These are phyloP conservation scores for Phytophthora hybrid DNA, from an alignment of 352 stramenopile genomes.

Conservation along the genomic window DNA sequence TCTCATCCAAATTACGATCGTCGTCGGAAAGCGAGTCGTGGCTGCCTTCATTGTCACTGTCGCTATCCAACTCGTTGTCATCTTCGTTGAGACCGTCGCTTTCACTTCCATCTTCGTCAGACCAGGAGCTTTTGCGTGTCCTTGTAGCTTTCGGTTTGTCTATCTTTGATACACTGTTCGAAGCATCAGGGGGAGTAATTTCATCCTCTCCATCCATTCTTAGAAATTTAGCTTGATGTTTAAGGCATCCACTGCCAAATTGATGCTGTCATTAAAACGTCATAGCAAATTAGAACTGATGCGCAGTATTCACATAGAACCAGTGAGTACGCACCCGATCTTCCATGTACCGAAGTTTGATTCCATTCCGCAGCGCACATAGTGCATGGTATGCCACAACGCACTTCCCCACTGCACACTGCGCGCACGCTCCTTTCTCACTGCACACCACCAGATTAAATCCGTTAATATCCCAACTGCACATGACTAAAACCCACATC, in stretches of 20 bases:
- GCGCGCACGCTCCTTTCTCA: conserved; percentile 74
- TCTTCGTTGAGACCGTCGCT: conserved; percentile 38
- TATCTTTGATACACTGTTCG: conserved; percentile 15
- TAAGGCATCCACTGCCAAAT: conserved; percentile 71
- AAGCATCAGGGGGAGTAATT: conserved; percentile 12
- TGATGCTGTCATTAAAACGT: conserved; percentile 40
- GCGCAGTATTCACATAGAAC: background rate
- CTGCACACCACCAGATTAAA: conserved; percentile 38
- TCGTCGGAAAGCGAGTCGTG: conserved; percentile 35
- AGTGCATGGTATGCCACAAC: conserved; percentile 76
- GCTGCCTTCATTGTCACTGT: conserved; percentile 48
- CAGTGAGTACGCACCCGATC: conserved; percentile 42
- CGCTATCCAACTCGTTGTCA: conserved; percentile 48
- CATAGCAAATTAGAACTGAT: background rate
- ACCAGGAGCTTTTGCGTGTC: conserved; percentile 38
- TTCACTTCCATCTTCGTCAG: conserved; percentile 35
- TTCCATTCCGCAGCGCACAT: conserved; percentile 66
- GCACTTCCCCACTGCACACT: conserved; percentile 76
- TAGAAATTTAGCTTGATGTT: conserved; percentile 68
- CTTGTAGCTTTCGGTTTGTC: conserved; percentile 33
- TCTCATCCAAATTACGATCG: conserved; percentile 10
- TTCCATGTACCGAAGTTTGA: conserved; percentile 74
- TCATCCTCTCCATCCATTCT: conserved; percentile 36
- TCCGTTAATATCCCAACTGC: conserved; percentile 1
- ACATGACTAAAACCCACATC: conserved; percentile 26